Evolutionary conservation across 345 rosid species (phyloP), one percentile per base, ranked within the genome.

Genomic region (Syzygium aromaticum): DNA sequence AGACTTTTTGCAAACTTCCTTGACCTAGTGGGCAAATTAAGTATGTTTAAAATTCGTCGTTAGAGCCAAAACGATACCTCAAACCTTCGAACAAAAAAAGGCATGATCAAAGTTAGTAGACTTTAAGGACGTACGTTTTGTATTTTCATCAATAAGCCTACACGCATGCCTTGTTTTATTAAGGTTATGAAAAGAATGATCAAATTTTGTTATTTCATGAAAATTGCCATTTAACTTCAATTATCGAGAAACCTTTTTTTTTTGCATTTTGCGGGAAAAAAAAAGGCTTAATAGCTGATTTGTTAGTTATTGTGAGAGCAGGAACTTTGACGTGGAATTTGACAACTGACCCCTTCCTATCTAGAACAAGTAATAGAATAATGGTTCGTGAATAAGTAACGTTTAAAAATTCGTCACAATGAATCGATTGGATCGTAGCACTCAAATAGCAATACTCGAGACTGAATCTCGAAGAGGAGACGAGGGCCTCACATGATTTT

Each of bases 241-340:
- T 59, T 27, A 59, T 59, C 0, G 15, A 27, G 13, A 61, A 61
- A 28, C 67, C 4, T 11, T 61, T n/a, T 5, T 12, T 57, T 61
- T 61, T 61, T 1, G 33, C 33, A 6, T 61, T 7, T 1, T 6
- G 13, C 28, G 33, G 0, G 5, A 61, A 61, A 53, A 57, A 11
- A 25, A 57, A 10, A 0, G 15, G 27, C 40, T 38, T 38, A 38
- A 38, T 11, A 27, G n/a, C 30, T 59, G 1, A 27, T 2, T 12
- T 12, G 0, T 27, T 0, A 61, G 13, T 61, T 1, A 0, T 27
- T 16, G 0, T 6, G 33, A 27, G 0, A 61, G 1, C 4, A 57
- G 27, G 27, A 25, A 38, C 40, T 38, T 38, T 38, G 40, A 38
- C 40, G 3, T 38, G 40, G 40, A 38, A 38, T 38, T 38, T 38